Evolutionary conservation across 371 early-diverging fungal species (phyloP).

Genomic region (Capillidium heterosporum): DNA sequence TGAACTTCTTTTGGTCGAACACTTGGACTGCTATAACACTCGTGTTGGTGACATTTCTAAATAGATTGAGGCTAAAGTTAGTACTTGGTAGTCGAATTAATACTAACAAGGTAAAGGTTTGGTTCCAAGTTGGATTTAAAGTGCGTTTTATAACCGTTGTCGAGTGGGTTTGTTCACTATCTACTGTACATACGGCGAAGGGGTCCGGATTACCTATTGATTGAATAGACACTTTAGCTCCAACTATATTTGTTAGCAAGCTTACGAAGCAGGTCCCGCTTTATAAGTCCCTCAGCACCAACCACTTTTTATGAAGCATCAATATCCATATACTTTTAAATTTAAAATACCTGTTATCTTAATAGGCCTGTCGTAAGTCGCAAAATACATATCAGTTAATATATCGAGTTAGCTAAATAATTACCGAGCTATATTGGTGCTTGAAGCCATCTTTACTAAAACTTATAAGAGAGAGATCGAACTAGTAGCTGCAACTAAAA

Average conservation of each 20-base stretch:
- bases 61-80: background rate
- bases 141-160: constrained; percentile 58
- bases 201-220: constrained; percentile 47
- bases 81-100: background rate
- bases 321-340: background rate
- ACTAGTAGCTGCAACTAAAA: no score
- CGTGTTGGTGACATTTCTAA: constrained; percentile 42
- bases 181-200: constrained; percentile 82
- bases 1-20: constrained; percentile 91
- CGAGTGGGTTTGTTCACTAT: constrained; percentile 65
- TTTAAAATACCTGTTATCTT: constrained; percentile 4
- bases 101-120: constrained; percentile 43
- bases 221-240: background rate
- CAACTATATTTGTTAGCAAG: background rate
- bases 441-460: no score
- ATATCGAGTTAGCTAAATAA: no score
- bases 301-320: constrained; percentile 32
- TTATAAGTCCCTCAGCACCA: constrained; percentile 79
- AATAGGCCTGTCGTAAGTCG: background rate
- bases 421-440: no score
- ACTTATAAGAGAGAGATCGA: no score
- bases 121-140: constrained; percentile 67
- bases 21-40: constrained; percentile 83
- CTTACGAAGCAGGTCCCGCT: constrained; percentile 81
- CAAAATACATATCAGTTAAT: background rate